A percentile compares a stretch with the other conserved stretches of the same genome.
phyloP scores from a whole-genome alignment of 208 protist species.

The Entamoeba dispar region DNA sequence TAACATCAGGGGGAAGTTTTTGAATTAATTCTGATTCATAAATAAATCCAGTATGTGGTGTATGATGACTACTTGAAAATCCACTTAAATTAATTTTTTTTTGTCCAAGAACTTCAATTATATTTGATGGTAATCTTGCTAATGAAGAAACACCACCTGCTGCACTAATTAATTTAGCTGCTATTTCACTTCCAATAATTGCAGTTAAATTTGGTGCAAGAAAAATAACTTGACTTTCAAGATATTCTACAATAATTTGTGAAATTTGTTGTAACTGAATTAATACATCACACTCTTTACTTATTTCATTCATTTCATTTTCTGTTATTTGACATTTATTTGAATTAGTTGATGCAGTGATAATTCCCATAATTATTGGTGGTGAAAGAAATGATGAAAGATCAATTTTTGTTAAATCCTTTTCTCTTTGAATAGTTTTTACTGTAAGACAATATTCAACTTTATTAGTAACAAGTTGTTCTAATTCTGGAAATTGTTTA shows the following conservation, averaged over 20 bases:
- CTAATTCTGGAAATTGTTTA: not conserved
- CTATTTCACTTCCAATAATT: not conserved
- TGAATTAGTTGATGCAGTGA: not conserved
- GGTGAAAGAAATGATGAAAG: not conserved
- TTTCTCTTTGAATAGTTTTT: not conserved
- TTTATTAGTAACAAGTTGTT: not conserved
- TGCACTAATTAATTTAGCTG: not conserved
- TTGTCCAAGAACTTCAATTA: not conserved
- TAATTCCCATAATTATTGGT: not conserved
- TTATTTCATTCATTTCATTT: not conserved
- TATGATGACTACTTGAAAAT: not conserved
- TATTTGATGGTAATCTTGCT: not conserved
- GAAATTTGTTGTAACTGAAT: not conserved
- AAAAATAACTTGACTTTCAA: not conserved
- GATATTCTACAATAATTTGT: not conserved
- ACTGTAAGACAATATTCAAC: not conserved
- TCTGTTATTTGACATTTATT: not conserved
- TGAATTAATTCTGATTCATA: not conserved
- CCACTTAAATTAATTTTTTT: not conserved
- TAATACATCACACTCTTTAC: not conserved
- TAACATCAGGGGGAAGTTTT: not conserved
- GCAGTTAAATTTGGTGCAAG: not conserved
- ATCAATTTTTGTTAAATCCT: not conserved
- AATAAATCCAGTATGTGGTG: not conserved
- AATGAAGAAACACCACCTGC: not conserved